phyloP scores from a whole-genome alignment of 768 basidiomycete species.

The Lentinula sp. region DNA sequence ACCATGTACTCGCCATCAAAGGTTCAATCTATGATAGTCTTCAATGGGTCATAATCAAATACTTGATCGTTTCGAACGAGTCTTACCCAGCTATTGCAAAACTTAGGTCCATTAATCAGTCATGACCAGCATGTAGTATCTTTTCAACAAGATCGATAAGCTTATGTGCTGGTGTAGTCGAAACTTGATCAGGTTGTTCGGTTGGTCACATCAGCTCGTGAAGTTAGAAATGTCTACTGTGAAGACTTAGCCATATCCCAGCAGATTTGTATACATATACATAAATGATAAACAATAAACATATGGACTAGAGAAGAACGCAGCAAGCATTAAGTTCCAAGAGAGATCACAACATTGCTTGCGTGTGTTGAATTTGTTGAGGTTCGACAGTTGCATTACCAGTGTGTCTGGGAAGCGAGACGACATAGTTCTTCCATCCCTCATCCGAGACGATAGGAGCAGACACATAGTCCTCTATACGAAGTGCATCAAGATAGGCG shows the following conservation, averaged over 20 bases:
- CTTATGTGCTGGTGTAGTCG: too few species aligned
- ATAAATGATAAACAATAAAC: neutral
- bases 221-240: too few species aligned
- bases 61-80: too few species aligned
- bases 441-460: conserved; percentile 50
- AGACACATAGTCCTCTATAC: conserved; percentile 43
- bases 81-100: too few species aligned
- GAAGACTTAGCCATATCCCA: too few species aligned
- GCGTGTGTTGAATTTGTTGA: conserved; percentile 32
- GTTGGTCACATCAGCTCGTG: too few species aligned
- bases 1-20: neutral
- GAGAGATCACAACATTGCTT: conserved; percentile 32
- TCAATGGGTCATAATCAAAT: neutral
- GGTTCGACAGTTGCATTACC: conserved; percentile 33
- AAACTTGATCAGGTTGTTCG: too few species aligned
- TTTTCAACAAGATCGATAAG: too few species aligned
- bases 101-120: too few species aligned
- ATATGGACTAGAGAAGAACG: too few species aligned
- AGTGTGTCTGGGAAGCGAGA: conserved; percentile 32
- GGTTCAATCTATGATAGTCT: neutral
- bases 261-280: neutral
- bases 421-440: conserved; percentile 42
- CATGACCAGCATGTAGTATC: too few species aligned
- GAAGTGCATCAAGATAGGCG: conserved; percentile 33
- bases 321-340: neutral